Conservation (phyloP, 495 filamentous ascomycete species). For the Annulohypoxylon maeteangense region DNA sequence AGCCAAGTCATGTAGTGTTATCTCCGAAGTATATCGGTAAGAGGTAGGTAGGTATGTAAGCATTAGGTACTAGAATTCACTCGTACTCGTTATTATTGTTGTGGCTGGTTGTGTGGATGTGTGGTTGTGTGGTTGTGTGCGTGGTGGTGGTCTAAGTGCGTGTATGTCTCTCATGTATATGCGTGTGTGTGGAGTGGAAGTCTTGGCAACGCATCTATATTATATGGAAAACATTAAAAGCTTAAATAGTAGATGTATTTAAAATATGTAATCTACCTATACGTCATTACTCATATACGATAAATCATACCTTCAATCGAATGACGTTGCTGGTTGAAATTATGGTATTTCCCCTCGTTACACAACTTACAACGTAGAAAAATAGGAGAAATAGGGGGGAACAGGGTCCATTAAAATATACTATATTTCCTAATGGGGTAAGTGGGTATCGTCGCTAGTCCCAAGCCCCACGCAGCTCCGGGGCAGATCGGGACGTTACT, state of each 20-base stretch:
- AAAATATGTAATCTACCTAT: neutral
- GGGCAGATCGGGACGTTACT: constrained; percentile 25
- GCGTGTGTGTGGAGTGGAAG: constrained; percentile 6
- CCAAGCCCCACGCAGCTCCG: constrained; percentile 13
- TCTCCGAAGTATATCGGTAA: neutral
- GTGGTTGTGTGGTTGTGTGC: too few relatives aligned
- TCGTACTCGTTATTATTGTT: neutral
- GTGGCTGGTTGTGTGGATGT: too few relatives aligned
- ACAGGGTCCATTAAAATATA: constrained; percentile 1
- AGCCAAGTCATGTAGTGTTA: neutral
- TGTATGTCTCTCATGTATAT: neutral
- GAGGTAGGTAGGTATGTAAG: too few relatives aligned
- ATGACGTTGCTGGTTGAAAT: constrained; percentile 12
- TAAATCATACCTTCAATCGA: neutral
- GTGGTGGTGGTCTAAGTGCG: neutral
- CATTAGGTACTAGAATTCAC: neutral
- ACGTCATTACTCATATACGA: constrained; percentile 9
- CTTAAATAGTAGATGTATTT: neutral
- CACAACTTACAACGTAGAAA: constrained; percentile 9
- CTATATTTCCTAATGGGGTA: constrained; percentile 31
- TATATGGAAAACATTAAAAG: neutral
- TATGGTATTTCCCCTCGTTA: constrained; percentile 2
- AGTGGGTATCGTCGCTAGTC: constrained; percentile 25
- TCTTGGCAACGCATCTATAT: neutral
- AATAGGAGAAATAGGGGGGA: neutral